Percentiles rank a stretch among this genome's conserved stretches.
These are phyloP conservation scores for Lathyrus tuberosus DNA, from an alignment of 306 rosid species.

Conservation along the genomic window DNA sequence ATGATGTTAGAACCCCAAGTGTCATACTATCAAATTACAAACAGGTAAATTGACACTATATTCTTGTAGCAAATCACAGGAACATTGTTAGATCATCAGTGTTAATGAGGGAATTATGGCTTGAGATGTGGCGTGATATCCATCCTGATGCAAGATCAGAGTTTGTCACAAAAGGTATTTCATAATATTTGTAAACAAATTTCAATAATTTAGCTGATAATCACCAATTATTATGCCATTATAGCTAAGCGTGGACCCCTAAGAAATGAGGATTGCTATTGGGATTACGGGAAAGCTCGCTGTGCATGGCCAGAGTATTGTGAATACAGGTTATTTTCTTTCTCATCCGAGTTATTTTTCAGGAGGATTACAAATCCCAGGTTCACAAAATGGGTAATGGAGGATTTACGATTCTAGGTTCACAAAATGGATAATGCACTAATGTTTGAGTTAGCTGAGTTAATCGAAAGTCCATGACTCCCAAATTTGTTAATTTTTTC, in stretches of 20 bases:
- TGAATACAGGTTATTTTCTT: conserved; percentile 80
- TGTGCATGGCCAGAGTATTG: conserved; percentile 96
- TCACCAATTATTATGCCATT: conserved; percentile 31
- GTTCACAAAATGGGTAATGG: conserved; percentile 21
- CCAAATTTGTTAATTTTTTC: conserved; percentile 6
- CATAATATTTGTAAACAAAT: conserved; percentile 1
- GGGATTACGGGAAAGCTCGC: conserved; percentile 99
- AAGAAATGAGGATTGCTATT: conserved; percentile 92
- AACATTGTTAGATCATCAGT: conserved; percentile 92
- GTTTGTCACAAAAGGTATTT: conserved; percentile 89
- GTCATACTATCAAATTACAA: conserved; percentile 20
- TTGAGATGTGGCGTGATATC: conserved; percentile 94
- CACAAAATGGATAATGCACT: conserved; percentile 6
- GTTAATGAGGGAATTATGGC: conserved; percentile 98
- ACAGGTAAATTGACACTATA: conserved; percentile 44
- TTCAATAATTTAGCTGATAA: conserved; percentile 41
- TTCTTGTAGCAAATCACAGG: conserved; percentile 91
- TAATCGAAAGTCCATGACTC: conserved; percentile 22
- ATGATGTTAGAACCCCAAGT: conserved; percentile 10
- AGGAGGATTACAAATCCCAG: conserved; percentile 16
- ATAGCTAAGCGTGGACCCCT: conserved; percentile 98
- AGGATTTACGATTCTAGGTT: conserved; percentile 23
- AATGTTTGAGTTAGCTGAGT: conserved; percentile 21
- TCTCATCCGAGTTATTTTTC: conserved; percentile 21
- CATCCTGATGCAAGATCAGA: conserved; percentile 75